phyloP scores from a whole-genome alignment of 2,329 filamentous ascomycete species.

The Claviceps pazoutovae region DNA sequence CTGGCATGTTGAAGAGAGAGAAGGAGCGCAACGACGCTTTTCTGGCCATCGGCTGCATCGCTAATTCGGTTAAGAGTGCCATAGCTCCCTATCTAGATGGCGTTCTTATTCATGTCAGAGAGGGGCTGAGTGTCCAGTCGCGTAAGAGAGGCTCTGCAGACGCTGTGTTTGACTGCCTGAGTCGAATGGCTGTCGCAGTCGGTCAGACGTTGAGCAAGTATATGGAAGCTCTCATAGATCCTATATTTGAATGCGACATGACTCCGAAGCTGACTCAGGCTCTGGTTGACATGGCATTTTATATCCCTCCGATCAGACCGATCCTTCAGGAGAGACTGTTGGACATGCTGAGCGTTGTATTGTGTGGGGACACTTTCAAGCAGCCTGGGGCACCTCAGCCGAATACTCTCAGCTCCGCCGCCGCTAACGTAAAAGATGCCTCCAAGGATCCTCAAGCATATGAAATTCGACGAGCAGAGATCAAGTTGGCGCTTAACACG shows the following conservation, averaged over 20 bases:
- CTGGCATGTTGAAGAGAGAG: constrained; percentile 84
- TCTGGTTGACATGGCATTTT: constrained; percentile 95
- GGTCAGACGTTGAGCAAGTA: constrained; percentile 97
- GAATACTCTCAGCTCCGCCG: constrained; percentile 67
- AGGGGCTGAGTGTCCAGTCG: constrained; percentile 74
- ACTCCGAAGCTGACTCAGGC: constrained; percentile 91
- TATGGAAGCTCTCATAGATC: constrained; percentile 87
- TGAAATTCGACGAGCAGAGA: constrained; percentile 69
- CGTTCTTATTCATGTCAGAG: constrained; percentile 83
- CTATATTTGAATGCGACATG: constrained; percentile 91
- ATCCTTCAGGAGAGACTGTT: constrained; percentile 88
- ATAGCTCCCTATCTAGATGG: constrained; percentile 93
- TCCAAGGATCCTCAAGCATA: constrained; percentile 64
- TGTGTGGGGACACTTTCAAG: constrained; percentile 84
- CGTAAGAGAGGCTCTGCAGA: constrained; percentile 49
- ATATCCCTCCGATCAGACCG: constrained; percentile 86
- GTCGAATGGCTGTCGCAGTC: constrained; percentile 85
- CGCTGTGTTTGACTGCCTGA: constrained; percentile 95
- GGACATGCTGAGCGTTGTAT: constrained; percentile 86
- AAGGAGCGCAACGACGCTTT: constrained; percentile 92
- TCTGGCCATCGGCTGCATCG: constrained; percentile 88
- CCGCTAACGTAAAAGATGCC: constrained; percentile 74
- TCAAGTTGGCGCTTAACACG: constrained; percentile 86
- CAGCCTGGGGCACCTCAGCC: constrained; percentile 77
- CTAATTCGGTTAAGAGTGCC: constrained; percentile 87